These are phyloP conservation scores for Leccinum arenicola DNA, from an alignment of 768 basidiomycete species.

Conservation along the genomic window DNA sequence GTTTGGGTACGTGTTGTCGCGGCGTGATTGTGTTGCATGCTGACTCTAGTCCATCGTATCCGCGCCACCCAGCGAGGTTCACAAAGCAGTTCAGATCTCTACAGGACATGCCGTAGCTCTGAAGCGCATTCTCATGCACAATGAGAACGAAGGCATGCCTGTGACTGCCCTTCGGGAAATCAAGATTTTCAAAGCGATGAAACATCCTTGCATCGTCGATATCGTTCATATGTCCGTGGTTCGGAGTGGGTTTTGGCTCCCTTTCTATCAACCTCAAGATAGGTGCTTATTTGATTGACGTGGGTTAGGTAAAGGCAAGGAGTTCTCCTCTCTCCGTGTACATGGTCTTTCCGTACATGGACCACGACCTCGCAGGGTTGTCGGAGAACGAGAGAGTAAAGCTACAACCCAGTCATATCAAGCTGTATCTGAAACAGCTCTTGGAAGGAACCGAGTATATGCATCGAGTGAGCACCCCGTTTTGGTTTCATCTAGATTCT, in stretches of 20 bases:
- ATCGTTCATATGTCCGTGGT: conserved; percentile 93
- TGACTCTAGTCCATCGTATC: conserved; percentile 7
- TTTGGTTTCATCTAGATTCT: conserved; percentile 1
- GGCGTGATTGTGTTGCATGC: conserved; percentile 1
- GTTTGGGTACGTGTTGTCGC: conserved; percentile 70
- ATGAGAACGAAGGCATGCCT: conserved; percentile 95
- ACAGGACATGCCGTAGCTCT: conserved; percentile 73
- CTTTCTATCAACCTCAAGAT: neutral
- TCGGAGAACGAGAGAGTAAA: conserved; percentile 89
- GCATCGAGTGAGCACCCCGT: conserved; percentile 66
- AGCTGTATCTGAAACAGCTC: conserved; percentile 93
- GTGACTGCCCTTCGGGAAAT: conserved; percentile 97
- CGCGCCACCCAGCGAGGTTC: conserved; percentile 66
- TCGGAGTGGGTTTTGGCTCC: conserved; percentile 48
- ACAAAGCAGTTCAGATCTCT: conserved; percentile 72
- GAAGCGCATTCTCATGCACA: conserved; percentile 95
- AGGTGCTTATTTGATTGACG: conserved; percentile 1
- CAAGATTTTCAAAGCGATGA: conserved; percentile 88
- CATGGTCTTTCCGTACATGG: conserved; percentile 99
- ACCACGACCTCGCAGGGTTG: conserved; percentile 94
- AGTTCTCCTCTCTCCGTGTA: conserved; percentile 76
- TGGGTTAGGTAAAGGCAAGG: conserved; percentile 48
- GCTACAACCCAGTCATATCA: conserved; percentile 81
- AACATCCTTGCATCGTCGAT: conserved; percentile 82
- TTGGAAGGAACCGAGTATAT: conserved; percentile 96